Conservation (phyloP, 805 yeast species). For the Ogataea nitratoaversa region DNA sequence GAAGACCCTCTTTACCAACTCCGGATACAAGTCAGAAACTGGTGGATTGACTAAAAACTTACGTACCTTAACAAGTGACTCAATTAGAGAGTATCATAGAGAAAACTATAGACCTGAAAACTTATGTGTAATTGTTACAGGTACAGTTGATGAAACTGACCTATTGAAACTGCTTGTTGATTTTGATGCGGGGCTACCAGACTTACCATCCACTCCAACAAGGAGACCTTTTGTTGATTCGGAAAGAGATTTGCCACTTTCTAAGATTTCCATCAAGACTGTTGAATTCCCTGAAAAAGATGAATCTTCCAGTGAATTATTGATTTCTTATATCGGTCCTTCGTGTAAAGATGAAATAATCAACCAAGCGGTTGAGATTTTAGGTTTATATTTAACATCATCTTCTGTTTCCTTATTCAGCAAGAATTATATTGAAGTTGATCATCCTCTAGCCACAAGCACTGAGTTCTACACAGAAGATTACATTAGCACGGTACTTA, state of each 20-base stretch:
- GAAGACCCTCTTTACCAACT: constrained; percentile 49
- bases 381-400: constrained; percentile 72
- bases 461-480: constrained; percentile 71
- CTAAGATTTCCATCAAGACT: constrained; percentile 38
- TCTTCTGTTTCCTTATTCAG: constrained; percentile 74
- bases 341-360: constrained; percentile 43
- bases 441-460: constrained; percentile 74
- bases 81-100: constrained; percentile 72
- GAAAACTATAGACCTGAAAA: constrained; percentile 77
- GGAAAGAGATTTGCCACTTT: constrained; percentile 39
- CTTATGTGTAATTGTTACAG: constrained; percentile 77
- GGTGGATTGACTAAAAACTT: constrained; percentile 84
- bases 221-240: constrained; percentile 82
- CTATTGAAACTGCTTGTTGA: constrained; percentile 53
- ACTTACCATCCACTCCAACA: constrained; percentile 33
- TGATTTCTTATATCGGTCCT: constrained; percentile 83
- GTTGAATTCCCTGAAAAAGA: constrained; percentile 87
- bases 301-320: constrained; percentile 74
- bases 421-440: constrained; percentile 70
- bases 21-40: constrained; percentile 90
- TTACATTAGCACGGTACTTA: constrained; percentile 57
- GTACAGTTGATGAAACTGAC: constrained; percentile 75
- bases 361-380: constrained; percentile 65
- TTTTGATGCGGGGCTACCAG: constrained; percentile 57
- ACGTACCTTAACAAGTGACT: constrained; percentile 65